These are phyloP conservation scores for Microthlaspi erraticum DNA, from an alignment of 345 rosid genomes.

Conservation along the genomic window DNA sequence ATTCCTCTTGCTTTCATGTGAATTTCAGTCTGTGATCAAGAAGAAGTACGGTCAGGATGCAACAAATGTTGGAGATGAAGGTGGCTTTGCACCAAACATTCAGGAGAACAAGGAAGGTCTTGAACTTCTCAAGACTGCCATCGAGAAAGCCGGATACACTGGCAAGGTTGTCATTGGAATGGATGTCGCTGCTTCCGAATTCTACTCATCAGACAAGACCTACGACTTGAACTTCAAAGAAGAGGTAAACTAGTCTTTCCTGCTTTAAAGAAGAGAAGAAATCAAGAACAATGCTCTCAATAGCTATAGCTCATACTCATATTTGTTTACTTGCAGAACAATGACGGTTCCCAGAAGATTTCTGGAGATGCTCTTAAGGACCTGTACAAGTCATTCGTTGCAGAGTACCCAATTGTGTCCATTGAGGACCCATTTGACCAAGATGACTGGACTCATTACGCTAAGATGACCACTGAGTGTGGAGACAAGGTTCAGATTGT, in stretches of 20 bases:
- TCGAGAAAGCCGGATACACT: conserved; percentile 90
- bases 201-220: conserved; percentile 71
- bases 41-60: conserved; percentile 97
- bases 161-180: conserved; percentile 96
- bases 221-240: conserved; percentile 91
- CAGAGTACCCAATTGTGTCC: conserved; percentile 91
- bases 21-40: conserved; percentile 46
- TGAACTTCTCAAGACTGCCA: conserved; percentile 89
- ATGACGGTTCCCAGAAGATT: conserved; percentile 85
- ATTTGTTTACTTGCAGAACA: conserved; percentile 54
- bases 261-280: neutral
- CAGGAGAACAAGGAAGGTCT: conserved; percentile 99
- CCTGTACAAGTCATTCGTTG: conserved; percentile 80
- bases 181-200: conserved; percentile 99
- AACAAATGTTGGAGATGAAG: conserved; percentile 97
- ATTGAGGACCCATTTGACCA: conserved; percentile 99
- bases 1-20: neutral
- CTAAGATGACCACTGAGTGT: conserved; percentile 82
- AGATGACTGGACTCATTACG: conserved; percentile 90
- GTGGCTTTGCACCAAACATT: conserved; percentile 98
- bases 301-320: neutral
- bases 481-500: conserved; percentile 81
- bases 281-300: conserved; percentile 9
- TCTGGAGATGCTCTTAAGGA: conserved; percentile 87
- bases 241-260: conserved; percentile 51